Evolutionary conservation across 1,139 yeast genomes (phyloP).

Genomic region (Fermentozyma sake): DNA sequence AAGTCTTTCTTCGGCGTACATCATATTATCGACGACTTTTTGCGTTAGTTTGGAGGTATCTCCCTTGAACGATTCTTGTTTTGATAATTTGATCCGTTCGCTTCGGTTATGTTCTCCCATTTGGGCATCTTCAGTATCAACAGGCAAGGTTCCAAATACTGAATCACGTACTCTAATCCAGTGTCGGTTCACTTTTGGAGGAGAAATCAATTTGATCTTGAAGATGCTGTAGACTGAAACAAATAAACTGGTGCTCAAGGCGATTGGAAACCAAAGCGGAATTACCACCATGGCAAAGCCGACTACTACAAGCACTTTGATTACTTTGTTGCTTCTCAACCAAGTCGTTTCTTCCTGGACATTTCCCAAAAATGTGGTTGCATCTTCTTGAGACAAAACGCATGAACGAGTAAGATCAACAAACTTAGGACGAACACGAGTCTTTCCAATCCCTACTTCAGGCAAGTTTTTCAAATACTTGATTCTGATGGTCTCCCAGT

Average conservation of each 20-base stretch:
- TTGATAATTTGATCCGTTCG: conserved; percentile 21
- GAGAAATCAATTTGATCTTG: conserved; percentile 23
- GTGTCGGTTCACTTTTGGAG: conserved; percentile 24
- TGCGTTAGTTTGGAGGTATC: conserved; percentile 39
- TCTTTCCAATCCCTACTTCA: conserved; percentile 26
- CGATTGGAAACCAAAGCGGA: conserved; percentile 53
- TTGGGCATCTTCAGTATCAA: conserved; percentile 30
- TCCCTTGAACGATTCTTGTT: conserved; percentile 39
- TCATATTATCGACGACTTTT: conserved; percentile 34
- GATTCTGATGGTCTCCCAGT: conserved; percentile 36
- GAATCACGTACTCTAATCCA: conserved; percentile 32
- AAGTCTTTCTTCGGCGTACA: conserved; percentile 36
- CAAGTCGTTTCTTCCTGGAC: conserved; percentile 38
- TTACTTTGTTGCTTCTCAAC: conserved; percentile 24
- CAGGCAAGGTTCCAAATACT: conserved; percentile 29
- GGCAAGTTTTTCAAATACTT: conserved; percentile 38
- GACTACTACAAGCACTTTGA: conserved; percentile 27
- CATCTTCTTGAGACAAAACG: conserved; percentile 11
- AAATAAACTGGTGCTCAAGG: conserved; percentile 36
- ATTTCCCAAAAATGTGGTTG: conserved; percentile 20
- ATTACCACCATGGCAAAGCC: conserved; percentile 29
- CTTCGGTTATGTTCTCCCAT: conserved; percentile 30
- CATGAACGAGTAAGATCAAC: conserved; percentile 45
- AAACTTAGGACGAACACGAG: conserved; percentile 45
- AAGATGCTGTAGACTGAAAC: conserved; percentile 36